These are phyloP conservation scores for Calonectria hawksworthii DNA, from an alignment of 2,329 filamentous ascomycete genomes.

Conservation along the genomic window DNA sequence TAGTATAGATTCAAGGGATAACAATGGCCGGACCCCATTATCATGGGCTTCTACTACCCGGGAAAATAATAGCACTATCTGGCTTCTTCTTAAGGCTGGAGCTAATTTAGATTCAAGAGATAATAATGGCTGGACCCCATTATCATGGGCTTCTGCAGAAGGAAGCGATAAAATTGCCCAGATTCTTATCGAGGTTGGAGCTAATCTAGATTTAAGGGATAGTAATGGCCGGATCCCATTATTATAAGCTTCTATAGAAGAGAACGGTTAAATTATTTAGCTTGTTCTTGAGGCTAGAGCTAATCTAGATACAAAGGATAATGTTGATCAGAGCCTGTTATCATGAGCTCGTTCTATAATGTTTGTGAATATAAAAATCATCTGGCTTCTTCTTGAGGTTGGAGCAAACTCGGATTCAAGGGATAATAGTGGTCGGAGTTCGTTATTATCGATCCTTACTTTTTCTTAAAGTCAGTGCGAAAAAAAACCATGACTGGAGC, in stretches of 20 bases:
- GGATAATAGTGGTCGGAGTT: neutral
- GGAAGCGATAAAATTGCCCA: neutral
- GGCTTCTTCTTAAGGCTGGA: neutral
- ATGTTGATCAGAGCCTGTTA: neutral
- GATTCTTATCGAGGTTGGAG: neutral
- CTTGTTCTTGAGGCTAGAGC: neutral
- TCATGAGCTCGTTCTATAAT: no score
- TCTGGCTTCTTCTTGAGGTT: neutral
- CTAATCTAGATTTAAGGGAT: neutral
- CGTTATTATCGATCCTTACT: neutral
- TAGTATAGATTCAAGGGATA: neutral
- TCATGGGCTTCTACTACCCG: no score
- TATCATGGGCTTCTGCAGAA: neutral
- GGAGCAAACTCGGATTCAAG: neutral
- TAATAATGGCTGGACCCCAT: neutral
- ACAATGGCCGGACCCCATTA: neutral
- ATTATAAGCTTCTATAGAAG: neutral
- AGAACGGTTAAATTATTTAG: neutral
- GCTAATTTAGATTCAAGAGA: neutral
- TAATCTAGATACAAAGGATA: neutral
- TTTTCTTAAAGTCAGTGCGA: no score
- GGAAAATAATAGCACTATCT: neutral
- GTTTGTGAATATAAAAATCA: no score
- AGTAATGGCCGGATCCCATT: neutral
- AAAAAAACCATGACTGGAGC: no score